phyloP scores from a whole-genome alignment of 2,329 filamentous ascomycete genomes.

The Eurotiales sp. region DNA sequence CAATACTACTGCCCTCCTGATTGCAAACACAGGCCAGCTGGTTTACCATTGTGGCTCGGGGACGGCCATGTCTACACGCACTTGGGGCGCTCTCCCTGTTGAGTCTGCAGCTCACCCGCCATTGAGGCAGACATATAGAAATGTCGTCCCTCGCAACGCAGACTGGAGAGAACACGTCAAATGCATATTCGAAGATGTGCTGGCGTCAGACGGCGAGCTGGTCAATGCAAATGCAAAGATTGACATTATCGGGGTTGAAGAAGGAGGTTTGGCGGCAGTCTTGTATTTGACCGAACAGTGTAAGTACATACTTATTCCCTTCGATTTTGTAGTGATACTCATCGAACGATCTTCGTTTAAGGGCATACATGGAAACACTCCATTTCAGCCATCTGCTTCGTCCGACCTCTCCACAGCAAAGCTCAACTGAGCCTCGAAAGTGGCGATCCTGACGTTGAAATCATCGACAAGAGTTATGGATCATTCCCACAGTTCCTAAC shows the following conservation, averaged over 20 bases:
- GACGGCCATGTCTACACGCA: conserved; percentile 56
- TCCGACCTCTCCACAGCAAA: conserved; percentile 34
- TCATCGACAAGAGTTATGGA: neutral
- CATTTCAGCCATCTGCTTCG: conserved; percentile 39
- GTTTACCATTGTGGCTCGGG: conserved; percentile 67
- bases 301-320: too few relatives aligned
- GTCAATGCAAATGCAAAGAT: conserved; percentile 52
- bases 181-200: conserved; percentile 62
- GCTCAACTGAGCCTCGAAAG: conserved; percentile 19
- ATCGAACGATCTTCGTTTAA: too few relatives aligned
- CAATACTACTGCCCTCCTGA: conserved; percentile 50
- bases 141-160: conserved; percentile 61
- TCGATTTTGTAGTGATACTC: too few relatives aligned
- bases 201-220: conserved; percentile 43
- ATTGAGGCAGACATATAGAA: conserved; percentile 51
- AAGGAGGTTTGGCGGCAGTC: conserved; percentile 58
- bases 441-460: neutral
- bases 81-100: conserved; percentile 59
- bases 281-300: conserved; percentile 56
- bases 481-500: conserved; percentile 32
- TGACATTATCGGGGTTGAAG: conserved; percentile 68
- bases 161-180: conserved; percentile 58
- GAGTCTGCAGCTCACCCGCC: conserved; percentile 59
- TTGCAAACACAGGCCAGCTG: conserved; percentile 75
- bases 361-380: conserved; percentile 37